Base-by-base conservation (phyloP, 2,329 filamentous ascomycete species). In the Leptodontidium sp. region DNA sequence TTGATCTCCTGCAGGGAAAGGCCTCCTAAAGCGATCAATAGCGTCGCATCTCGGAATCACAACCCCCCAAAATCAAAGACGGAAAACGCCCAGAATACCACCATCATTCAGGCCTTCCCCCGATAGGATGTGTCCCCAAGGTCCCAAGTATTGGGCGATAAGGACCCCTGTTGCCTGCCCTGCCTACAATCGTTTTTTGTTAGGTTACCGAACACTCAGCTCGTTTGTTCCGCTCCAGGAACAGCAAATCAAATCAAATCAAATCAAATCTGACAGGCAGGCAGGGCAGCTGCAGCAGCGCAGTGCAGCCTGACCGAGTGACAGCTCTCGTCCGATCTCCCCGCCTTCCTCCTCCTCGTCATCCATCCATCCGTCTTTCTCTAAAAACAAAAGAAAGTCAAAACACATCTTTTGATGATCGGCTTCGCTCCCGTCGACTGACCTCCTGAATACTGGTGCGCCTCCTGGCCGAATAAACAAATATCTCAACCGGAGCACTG, bases 121-220 rank as follows among this genome's bases (percentile, higher is more conserved):
- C n/a, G 43, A 62, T 49, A 32, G 59, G 59, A 50, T 49, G 40
- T 4, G 12, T 12, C 55, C 15, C 58, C 58, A 29, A 61, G 14
- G 38, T 32, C 17, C 43, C 43, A 62, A 62, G 59, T 62, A 62
- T 62, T 62, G 35, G 21, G 59, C 59, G 40, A 47, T 35, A 35
- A 49, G 59, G 59, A 62, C 17, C 59, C 59, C 59, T 62, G 59
- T 50, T 49, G n/a, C 43, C n/a, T 17, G 14, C 3, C 17, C 7
- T 49, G 45, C 45, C 17, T n/a, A n/a, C 47, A 24, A 7, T 32
- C 15, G 15, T 26, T 32, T 21, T 29, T 50, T 61, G 43, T 49
- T 6, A 26, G 57, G 53, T 17, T 59, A 43, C 55, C 55, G 15
- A 43, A 14, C 40, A 29, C n/a, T 62, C 59, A 62, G 26, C 43